Base-by-base conservation (phyloP, 306 rosid genomes). In the Parietaria judaica region DNA sequence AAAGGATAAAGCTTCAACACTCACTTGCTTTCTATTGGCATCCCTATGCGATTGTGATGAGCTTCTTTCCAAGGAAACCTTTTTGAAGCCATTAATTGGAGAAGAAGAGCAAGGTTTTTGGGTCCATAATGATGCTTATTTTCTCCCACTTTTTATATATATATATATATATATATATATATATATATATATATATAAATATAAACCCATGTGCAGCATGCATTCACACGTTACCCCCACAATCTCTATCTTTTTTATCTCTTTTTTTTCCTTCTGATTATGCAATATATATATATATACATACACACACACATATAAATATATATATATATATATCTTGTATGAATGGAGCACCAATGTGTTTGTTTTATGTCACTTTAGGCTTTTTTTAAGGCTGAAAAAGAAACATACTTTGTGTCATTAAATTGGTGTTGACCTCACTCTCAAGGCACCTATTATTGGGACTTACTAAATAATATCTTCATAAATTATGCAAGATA, bases 301-400 rank as follows among this genome's bases (percentile, higher is more conserved):
- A 23, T 23, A 23, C 31, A 23, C 31, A 23, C n/a, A n/a, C n/a
- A n/a, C n/a, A n/a, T n/a, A n/a, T n/a, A n/a, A 54, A 38, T 14
- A 23, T 23, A 23, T 23, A 23, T 23, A 23, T 23, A 23, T 23
- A 23, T 23, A 23, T 23, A 23, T 23, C 31, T 23, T 23, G 31
- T 23, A 23, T 23, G 31, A 23, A 23, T 23, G 31, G 2, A 23
- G 31, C 31, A 23, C 31, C 31, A 11, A 51, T 45, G 63, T 64
- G 57, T 48, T 51, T 46, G 53, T 68, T 56, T 54, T 54, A 3
- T 56, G 60, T 56, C 57, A 51, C 13, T 69, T 23, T 23, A 23
- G 31, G 31, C 31, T 23, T 67, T 80, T 79, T 70, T 59, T 74
- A 77, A 83, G 84, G 90, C 84, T 79, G 92, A 75, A 83, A 71